Conservation (phyloP, 179 eudicot genomes). For the Camellia oleifera region DNA sequence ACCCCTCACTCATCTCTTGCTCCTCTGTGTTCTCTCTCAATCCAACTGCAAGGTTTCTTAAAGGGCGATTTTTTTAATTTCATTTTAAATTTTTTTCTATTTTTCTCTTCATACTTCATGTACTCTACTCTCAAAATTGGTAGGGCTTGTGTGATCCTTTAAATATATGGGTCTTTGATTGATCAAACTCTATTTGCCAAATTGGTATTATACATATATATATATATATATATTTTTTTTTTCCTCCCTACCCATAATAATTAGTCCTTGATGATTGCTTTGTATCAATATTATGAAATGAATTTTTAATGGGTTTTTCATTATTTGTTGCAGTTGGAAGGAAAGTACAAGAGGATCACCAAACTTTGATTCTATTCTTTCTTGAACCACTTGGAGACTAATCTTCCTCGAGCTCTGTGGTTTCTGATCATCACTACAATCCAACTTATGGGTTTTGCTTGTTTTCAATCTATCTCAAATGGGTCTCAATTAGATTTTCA, state of each 20-base stretch:
- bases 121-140: background rate
- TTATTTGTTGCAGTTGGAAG: slow-evolving; percentile 21
- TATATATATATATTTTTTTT: too few relatives aligned
- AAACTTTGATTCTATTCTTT: slow-evolving; percentile 9
- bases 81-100: background rate
- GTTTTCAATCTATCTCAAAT: slow-evolving; percentile 10
- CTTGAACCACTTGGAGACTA: background rate
- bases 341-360: slow-evolving; percentile 11
- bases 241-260: too few relatives aligned
- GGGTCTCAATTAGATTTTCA: slow-evolving; percentile 23
- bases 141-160: background rate
- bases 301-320: background rate
- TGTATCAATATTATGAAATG: background rate
- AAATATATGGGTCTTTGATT: background rate
- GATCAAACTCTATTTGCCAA: background rate
- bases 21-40: background rate
- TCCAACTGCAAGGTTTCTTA: background rate
- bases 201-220: background rate
- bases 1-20: background rate
- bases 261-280: too few relatives aligned
- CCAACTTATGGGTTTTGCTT: background rate
- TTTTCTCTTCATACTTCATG: background rate
- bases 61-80: background rate
- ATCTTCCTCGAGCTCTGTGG: background rate
- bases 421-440: background rate